These are phyloP conservation scores for Sporothrix euskadiensis DNA, from an alignment of 2,329 filamentous ascomycete species.

Conservation along the genomic window DNA sequence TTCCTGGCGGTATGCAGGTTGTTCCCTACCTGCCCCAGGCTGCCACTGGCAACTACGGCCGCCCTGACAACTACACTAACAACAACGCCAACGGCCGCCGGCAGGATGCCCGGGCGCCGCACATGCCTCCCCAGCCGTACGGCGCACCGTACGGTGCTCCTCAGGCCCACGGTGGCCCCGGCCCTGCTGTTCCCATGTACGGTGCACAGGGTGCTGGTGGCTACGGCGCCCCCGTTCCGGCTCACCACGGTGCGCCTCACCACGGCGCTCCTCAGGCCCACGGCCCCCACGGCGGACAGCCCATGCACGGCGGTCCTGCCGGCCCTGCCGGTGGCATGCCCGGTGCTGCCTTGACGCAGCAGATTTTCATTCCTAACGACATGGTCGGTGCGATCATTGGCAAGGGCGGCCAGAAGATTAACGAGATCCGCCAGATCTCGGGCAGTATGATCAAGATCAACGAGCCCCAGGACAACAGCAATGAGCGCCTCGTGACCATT, in stretches of 20 bases:
- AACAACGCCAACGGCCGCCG: constrained; percentile 56
- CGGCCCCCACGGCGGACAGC: constrained; percentile 70
- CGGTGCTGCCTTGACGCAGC: constrained; percentile 87
- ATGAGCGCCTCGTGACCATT: constrained; percentile 94
- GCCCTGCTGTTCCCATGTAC: constrained; percentile 67
- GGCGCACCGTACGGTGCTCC: constrained; percentile 72
- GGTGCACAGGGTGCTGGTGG: constrained; percentile 66
- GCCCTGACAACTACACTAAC: constrained; percentile 73
- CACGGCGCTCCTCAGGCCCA: constrained; percentile 58
- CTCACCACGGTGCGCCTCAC: constrained; percentile 63
- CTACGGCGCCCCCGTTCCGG: constrained; percentile 76
- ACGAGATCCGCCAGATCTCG: constrained; percentile 94
- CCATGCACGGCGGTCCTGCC: constrained; percentile 54
- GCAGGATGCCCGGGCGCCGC: constrained; percentile 65
- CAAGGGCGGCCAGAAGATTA: constrained; percentile 98
- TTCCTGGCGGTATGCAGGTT: constrained; percentile 97
- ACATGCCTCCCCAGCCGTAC: constrained; percentile 73
- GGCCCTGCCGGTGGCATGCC: constrained; percentile 60
- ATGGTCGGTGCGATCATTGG: constrained; percentile 99
- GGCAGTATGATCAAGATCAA: constrained; percentile 99
- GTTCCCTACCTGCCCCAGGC: constrained; percentile 97
- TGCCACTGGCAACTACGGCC: constrained; percentile 87
- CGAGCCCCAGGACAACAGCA: constrained; percentile 98
- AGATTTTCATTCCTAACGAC: constrained; percentile 98
- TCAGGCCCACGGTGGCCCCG: constrained; percentile 64